Evolutionary conservation across 1,284 basidiomycete species (phyloP).

Genomic region (Ganoderma leucocontextum): DNA sequence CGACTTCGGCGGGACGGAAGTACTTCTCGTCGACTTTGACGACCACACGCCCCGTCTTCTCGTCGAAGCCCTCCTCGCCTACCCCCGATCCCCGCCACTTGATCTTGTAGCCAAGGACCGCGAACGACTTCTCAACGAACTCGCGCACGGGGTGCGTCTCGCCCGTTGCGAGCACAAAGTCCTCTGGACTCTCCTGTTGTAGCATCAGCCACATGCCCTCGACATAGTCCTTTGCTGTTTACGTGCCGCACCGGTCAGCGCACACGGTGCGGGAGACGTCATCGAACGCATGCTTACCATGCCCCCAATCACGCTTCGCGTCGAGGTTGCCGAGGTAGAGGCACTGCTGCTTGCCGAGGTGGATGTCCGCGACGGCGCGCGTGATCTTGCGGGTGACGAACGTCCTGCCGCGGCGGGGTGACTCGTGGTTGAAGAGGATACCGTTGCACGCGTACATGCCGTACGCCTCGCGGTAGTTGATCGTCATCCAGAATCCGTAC

Average conservation of each 20-base stretch:
- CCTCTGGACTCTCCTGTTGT: constrained; percentile 81
- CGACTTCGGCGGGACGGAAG: constrained; percentile 93
- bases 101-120: constrained; percentile 68
- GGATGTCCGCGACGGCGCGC: constrained; percentile 89
- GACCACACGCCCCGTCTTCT: constrained; percentile 70
- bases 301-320: constrained; percentile 93
- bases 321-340: constrained; percentile 92
- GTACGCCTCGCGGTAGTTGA: constrained; percentile 93
- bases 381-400: constrained; percentile 95
- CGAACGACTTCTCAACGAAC: constrained; percentile 88
- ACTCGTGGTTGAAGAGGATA: constrained; percentile 95
- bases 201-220: constrained; percentile 97
- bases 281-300: constrained; percentile 59
- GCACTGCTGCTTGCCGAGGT: constrained; percentile 84
- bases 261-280: not conserved
- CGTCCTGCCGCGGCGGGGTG: constrained; percentile 88
- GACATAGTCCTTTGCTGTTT: constrained; percentile 82
- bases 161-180: constrained; percentile 92
- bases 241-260: not conserved
- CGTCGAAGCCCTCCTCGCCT: constrained; percentile 79
- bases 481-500: constrained; percentile 88
- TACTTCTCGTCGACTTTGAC: constrained; percentile 85
- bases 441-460: constrained; percentile 93
- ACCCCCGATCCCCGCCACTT: constrained; percentile 81
- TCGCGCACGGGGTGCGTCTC: constrained; percentile 93